These are phyloP conservation scores for Fusarium mexicanum DNA, from an alignment of 2,329 filamentous ascomycete species.

Conservation along the genomic window DNA sequence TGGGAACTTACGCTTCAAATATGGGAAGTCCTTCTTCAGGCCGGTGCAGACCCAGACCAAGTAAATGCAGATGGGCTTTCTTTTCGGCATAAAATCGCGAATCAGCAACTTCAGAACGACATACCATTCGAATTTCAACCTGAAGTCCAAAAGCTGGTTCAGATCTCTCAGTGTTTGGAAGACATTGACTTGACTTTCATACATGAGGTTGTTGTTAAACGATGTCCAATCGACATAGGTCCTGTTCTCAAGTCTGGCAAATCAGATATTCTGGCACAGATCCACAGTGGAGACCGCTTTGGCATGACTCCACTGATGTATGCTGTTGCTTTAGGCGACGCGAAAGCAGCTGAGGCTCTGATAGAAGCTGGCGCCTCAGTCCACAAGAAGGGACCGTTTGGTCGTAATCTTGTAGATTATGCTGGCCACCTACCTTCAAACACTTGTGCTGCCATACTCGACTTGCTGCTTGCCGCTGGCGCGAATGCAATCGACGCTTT, in stretches of 20 bases:
- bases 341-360: background rate
- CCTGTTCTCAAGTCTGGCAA: background rate
- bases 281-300: background rate
- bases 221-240: background rate
- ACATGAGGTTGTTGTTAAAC: background rate
- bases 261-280: background rate
- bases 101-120: fast-evolving
- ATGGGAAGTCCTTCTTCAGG: background rate
- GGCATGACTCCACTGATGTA: background rate
- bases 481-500: fast-evolving
- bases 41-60: background rate
- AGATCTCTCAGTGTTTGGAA: background rate
- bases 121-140: background rate
- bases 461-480: background rate
- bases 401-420: background rate
- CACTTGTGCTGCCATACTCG: background rate
- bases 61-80: background rate
- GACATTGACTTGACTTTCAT: background rate
- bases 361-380: background rate
- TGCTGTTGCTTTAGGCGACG: background rate
- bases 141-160: background rate
- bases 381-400: background rate
- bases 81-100: background rate
- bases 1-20: background rate
- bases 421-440: fast-evolving